Conservation (phyloP, 73 alveolate species). For the Paramecium caudatum region DNA sequence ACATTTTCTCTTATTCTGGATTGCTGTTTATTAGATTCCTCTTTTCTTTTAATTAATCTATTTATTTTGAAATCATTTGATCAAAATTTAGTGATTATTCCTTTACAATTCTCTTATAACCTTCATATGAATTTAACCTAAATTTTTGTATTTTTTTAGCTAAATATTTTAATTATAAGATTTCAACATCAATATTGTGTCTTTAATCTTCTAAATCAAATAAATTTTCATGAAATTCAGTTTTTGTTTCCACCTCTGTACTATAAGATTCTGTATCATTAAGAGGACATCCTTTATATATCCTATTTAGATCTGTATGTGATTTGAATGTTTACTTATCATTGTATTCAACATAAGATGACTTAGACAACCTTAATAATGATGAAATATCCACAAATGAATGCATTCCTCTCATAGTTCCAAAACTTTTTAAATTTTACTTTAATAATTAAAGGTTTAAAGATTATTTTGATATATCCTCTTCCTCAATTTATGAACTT, state of each 20-base stretch:
- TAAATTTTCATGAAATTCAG: slow-evolving; percentile 10
- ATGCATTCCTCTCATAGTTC: slow-evolving; percentile 49
- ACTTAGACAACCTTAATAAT: background rate
- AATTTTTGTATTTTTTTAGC: slow-evolving; percentile 6
- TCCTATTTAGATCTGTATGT: background rate
- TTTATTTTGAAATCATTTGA: background rate
- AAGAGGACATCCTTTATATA: slow-evolving; percentile 4
- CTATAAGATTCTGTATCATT: background rate
- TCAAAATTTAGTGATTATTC: background rate
- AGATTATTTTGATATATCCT: slow-evolving; percentile 32
- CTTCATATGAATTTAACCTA: background rate
- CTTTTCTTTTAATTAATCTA: background rate
- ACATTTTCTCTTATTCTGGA: background rate
- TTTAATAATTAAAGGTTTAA: slow-evolving; percentile 4
- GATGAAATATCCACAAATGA: slow-evolving; percentile 1
- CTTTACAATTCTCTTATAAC: background rate
- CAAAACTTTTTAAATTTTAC: slow-evolving; percentile 32
- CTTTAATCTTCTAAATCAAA: slow-evolving; percentile 16
- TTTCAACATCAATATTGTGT: slow-evolving; percentile 33
- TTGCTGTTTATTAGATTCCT: background rate
- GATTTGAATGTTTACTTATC: background rate
- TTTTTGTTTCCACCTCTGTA: slow-evolving; percentile 1
- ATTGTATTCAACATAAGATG: slow-evolving; percentile 12
- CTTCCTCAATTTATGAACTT: slow-evolving; percentile 34
- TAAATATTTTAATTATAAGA: slow-evolving; percentile 23